Conservation (phyloP, 768 basidiomycete species). For the Mycena rebaudengoi region DNA sequence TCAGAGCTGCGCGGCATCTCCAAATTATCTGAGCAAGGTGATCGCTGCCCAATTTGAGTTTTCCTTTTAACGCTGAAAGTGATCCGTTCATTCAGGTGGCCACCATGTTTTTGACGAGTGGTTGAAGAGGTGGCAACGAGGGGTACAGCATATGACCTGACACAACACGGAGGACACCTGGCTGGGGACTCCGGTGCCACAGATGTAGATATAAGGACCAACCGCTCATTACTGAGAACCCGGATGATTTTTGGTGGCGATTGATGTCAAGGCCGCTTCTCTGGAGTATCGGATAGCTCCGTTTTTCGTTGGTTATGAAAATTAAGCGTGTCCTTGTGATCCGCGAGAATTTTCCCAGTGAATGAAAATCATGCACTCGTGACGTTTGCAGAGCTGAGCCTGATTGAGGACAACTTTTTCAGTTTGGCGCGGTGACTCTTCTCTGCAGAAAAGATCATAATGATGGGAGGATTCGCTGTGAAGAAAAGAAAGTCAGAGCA, state of each 20-base stretch:
- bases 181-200: no score
- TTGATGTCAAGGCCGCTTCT: not conserved
- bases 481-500: no score
- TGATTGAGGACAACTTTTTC: no score
- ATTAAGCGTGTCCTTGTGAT: no score
- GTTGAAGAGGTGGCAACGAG: constrained; percentile 11
- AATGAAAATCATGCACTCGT: no score
- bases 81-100: constrained; percentile 14
- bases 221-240: constrained; percentile 20
- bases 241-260: not conserved
- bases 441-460: no score
- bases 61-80: constrained; percentile 17
- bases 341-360: no score
- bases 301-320: no score
- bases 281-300: no score
- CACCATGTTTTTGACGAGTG: not conserved
- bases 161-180: constrained; percentile 1
- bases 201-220: constrained; percentile 2
- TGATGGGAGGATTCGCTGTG: no score
- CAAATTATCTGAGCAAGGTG: not conserved
- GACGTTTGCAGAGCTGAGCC: no score
- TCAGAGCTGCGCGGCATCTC: not conserved
- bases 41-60: not conserved
- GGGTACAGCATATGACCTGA: not conserved
- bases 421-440: no score